Conservation (phyloP, 495 filamentous ascomycete species). For the Podospora tetraspora region DNA sequence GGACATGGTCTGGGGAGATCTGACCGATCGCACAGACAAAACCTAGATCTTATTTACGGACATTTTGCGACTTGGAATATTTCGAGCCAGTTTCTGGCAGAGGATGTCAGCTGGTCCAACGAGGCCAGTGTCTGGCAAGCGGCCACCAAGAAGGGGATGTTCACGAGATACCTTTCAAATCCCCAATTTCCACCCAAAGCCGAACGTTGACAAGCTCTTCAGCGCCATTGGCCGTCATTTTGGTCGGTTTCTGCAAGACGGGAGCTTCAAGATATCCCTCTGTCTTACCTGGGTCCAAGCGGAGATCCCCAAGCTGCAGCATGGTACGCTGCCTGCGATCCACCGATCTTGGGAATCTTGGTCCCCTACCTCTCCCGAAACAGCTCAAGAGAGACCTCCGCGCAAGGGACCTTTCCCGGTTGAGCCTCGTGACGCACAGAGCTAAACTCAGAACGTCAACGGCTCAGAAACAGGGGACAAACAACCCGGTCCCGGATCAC, state of each 20-base stretch:
- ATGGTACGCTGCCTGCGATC: neutral
- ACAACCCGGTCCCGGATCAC: slow-evolving; percentile 3
- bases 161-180: neutral
- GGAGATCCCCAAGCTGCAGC: neutral
- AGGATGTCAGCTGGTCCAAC: neutral
- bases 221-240: neutral
- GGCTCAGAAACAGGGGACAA: neutral
- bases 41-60: slow-evolving; percentile 1
- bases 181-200: neutral
- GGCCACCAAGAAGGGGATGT: neutral
- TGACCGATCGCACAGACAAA: slow-evolving; percentile 7
- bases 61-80: neutral
- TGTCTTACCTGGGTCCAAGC: neutral
- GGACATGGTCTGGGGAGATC: neutral
- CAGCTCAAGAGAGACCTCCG: neutral
- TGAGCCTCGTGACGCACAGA: slow-evolving; percentile 1
- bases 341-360: neutral
- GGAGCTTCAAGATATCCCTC: neutral
- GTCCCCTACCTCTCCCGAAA: slow-evolving; percentile 2
- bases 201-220: neutral
- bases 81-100: neutral
- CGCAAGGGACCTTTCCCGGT: neutral
- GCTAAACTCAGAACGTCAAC: neutral
- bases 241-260: neutral
- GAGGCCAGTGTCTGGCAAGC: neutral